A percentile compares a stretch with the other conserved stretches of the same genome.
Evolutionary conservation across 169 alveolate genomes (phyloP).

Genomic region (Babesia bigemina): DNA sequence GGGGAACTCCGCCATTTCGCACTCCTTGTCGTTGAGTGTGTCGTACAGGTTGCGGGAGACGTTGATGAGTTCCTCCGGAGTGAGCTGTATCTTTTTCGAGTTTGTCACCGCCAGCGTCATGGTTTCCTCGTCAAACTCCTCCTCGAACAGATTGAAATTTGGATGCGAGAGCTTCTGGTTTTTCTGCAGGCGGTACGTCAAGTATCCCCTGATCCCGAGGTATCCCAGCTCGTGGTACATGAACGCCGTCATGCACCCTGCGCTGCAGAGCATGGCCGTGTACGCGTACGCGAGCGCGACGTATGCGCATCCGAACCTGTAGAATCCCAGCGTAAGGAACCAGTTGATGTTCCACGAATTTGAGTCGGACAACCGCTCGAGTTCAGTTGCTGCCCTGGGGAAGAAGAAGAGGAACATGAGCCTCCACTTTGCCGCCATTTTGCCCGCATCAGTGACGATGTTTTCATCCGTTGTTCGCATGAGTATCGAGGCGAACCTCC

Average conservation of each 20-base stretch:
- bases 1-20: slow-evolving; percentile 61
- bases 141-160: slow-evolving; percentile 9
- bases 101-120: slow-evolving; percentile 28
- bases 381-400: slow-evolving; percentile 41
- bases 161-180: not conserved
- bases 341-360: slow-evolving; percentile 53
- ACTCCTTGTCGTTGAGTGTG: slow-evolving; percentile 36
- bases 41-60: slow-evolving; percentile 60
- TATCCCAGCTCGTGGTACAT: slow-evolving; percentile 63
- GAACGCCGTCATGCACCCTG: slow-evolving; percentile 49
- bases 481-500: slow-evolving; percentile 42
- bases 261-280: slow-evolving; percentile 27
- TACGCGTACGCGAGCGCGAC: slow-evolving; percentile 38
- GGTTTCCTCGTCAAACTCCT: slow-evolving; percentile 11
- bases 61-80: slow-evolving; percentile 60
- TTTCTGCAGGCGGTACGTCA: slow-evolving; percentile 30
- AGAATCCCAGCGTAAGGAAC: slow-evolving; percentile 66
- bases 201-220: slow-evolving; percentile 57
- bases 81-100: slow-evolving; percentile 46
- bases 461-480: slow-evolving; percentile 17
- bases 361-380: slow-evolving; percentile 37
- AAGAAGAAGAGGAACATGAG: slow-evolving; percentile 61
- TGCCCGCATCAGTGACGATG: slow-evolving; percentile 32
- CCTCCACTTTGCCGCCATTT: slow-evolving; percentile 52
- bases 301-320: slow-evolving; percentile 68